Evolutionary conservation across 768 basidiomycete genomes (phyloP), one percentile per base, ranked within the genome.

Genomic region (Auricularia heimuer): DNA sequence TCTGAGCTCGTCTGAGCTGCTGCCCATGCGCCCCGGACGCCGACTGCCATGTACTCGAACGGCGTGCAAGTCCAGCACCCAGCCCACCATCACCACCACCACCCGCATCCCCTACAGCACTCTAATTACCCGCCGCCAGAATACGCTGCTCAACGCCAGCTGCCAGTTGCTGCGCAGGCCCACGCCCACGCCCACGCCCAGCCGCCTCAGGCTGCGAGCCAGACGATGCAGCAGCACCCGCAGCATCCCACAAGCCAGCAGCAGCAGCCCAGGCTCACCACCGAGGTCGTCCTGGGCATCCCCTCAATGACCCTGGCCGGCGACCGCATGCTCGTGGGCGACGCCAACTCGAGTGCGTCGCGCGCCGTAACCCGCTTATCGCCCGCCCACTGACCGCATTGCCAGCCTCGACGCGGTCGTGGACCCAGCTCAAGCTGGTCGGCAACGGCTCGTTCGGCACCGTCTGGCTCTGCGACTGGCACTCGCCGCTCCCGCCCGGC

Each of bases 391-490:
- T 39, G 16, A 67, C 62, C 3, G 29, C 29, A 58, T 63, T 65
- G 67, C 36, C 71, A 96, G 94, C 81, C 71, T 94, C 91, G 18
- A 85, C 85, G 65, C 88, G 94, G 71, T 88, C 89, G 21, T 99
- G 95, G 75, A 95, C 94, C 35, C 89, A 92, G 61, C 84, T 98
- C 81, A 98, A 98, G 80, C 89, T 91, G 67, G 85, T 99, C 75
- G 97, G 97, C 51, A 96, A 98, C 75, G 97, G 97, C 64, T 98
- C 96, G 4, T 98, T 99, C 73, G 97, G 97, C 62, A 98, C 94
- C 3, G 97, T 99, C 69, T 94, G 92, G 87, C 83, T 99, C 70
- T 97, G 95, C 77, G 97, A 99, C 82, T 99, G 96, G 96, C 94
- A 97, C 81, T 92, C 92, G 73, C 86, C 90, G 67, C 81, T 98